Evolutionary conservation across 1,284 basidiomycete species (phyloP).

Genomic region (Entoloma clypeatum): DNA sequence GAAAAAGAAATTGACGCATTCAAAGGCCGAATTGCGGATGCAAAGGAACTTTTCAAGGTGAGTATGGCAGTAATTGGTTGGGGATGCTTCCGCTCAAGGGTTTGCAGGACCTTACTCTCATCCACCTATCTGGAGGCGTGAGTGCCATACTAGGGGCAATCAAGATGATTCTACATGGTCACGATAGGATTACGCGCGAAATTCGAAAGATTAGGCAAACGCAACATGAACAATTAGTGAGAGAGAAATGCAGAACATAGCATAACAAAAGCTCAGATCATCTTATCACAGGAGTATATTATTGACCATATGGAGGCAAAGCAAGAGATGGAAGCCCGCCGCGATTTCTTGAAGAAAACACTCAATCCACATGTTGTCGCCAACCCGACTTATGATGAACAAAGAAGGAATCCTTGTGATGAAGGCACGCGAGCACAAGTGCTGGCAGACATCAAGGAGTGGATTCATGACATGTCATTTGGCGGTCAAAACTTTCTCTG

Average conservation of each 20-base stretch:
- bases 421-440: slow-evolving; percentile 8
- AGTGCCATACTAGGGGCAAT: not conserved
- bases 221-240: not conserved
- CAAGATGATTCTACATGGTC: not conserved
- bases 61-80: too few relatives aligned
- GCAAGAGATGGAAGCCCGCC: slow-evolving; percentile 1
- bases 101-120: too few relatives aligned
- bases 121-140: too few relatives aligned
- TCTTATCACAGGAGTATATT: too few relatives aligned
- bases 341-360: slow-evolving; percentile 2
- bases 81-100: too few relatives aligned
- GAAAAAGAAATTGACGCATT: slow-evolving; percentile 8
- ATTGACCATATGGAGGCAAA: too few relatives aligned
- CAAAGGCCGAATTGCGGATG: slow-evolving; percentile 3
- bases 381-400: slow-evolving; percentile 6
- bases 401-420: slow-evolving; percentile 11
- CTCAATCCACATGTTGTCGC: not conserved
- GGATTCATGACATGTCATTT: slow-evolving; percentile 7
- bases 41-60: slow-evolving; percentile 6
- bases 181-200: too few relatives aligned
- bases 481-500: slow-evolving; percentile 5
- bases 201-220: too few relatives aligned
- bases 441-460: slow-evolving; percentile 8
- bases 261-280: too few relatives aligned
- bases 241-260: too few relatives aligned